Percentiles rank a stretch among this genome's conserved stretches.
These are phyloP conservation scores for Wallacemonas sp. DNA, from an alignment of 208 protist species.

Conservation along the genomic window DNA sequence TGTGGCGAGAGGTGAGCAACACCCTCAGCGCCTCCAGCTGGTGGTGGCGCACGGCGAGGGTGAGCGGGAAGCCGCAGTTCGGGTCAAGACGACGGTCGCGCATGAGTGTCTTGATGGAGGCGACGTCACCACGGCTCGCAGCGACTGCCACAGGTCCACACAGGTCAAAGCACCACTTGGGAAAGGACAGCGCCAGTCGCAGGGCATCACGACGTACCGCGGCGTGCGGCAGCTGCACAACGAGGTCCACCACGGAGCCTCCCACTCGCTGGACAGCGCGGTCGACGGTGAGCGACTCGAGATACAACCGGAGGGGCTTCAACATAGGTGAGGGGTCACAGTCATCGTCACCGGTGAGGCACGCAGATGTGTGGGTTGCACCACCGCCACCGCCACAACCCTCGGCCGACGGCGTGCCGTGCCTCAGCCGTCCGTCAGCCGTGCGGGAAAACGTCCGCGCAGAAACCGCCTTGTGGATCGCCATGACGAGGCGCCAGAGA, in stretches of 20 bases:
- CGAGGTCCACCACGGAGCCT: constrained; percentile 36
- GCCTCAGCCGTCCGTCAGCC: no score
- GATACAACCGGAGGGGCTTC: background rate
- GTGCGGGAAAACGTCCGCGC: no score
- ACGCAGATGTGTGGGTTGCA: no score
- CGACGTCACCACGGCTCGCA: constrained; percentile 28
- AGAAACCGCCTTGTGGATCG: background rate
- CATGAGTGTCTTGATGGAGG: constrained; percentile 23
- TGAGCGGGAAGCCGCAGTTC: constrained; percentile 45
- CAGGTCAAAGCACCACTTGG: constrained; percentile 24
- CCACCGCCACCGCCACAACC: no score
- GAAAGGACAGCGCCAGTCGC: constrained; percentile 20
- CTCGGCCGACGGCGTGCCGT: no score
- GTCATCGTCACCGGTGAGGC: no score
- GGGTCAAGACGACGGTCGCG: constrained; percentile 25
- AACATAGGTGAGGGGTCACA: background rate
- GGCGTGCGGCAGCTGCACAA: constrained; percentile 29
- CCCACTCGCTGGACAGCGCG: constrained; percentile 8
- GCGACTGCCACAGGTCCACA: constrained; percentile 46
- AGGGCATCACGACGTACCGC: constrained; percentile 24
- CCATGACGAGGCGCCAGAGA: constrained; percentile 29
- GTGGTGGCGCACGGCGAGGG: constrained; percentile 22
- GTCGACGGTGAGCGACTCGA: constrained; percentile 1
- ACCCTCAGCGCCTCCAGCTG: constrained; percentile 19
- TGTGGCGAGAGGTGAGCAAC: constrained; percentile 23